phyloP scores from a whole-genome alignment of 225 moss, liverwort and hornwort genomes.

The Thuidium tamariscinum region DNA sequence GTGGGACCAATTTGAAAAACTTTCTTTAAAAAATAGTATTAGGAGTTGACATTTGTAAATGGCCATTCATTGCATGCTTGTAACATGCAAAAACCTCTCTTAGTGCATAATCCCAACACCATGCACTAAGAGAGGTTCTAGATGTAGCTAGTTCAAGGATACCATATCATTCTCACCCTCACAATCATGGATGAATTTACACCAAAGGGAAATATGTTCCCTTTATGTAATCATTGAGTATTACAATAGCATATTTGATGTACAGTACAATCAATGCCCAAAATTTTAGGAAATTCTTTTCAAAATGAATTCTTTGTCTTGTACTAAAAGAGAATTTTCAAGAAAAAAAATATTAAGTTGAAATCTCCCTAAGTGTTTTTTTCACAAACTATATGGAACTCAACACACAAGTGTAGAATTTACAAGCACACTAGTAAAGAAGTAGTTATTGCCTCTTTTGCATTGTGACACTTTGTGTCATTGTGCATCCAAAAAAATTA shows the following conservation, averaged over 20 bases:
- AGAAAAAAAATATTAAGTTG: not conserved
- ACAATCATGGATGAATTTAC: not conserved
- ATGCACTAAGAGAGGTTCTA: no score
- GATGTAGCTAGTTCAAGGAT: not conserved
- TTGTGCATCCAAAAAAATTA: no score
- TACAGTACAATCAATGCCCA: no score
- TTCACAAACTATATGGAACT: not conserved
- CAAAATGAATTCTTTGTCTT: not conserved
- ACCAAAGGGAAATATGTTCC: not conserved
- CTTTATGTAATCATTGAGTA: not conserved
- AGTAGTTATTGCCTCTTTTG: no score
- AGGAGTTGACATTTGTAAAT: no score
- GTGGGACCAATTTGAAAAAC: no score
- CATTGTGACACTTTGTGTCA: no score
- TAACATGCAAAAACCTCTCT: no score
- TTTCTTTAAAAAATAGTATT: no score
- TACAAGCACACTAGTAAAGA: no score
- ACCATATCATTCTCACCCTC: not conserved
- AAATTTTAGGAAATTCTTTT: not conserved
- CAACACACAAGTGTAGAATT: not conserved
- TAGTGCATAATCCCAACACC: no score
- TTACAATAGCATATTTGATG: not conserved
- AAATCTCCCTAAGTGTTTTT: not conserved
- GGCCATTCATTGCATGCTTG: no score
- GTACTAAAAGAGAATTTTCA: not conserved